A percentile compares a stretch with the other conserved stretches of the same genome.
These are phyloP conservation scores for Agrostemma githago DNA, from an alignment of 148 eudicot genomes.

Conservation along the genomic window DNA sequence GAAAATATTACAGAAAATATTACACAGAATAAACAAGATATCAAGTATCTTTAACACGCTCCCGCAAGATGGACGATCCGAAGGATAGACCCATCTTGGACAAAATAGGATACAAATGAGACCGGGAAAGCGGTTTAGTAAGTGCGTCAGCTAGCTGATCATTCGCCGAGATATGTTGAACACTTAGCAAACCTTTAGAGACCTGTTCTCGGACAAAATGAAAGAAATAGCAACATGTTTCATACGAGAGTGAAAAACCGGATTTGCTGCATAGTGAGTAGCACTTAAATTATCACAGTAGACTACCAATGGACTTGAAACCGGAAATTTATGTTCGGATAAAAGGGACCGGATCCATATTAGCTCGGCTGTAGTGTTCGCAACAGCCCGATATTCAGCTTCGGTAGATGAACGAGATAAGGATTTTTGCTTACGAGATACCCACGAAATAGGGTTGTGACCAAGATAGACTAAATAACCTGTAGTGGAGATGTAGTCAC, in stretches of 20 bases:
- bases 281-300: not conserved
- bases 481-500: conserved; percentile 12
- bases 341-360: not conserved
- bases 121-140: not conserved
- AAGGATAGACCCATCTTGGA: no score
- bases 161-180: not conserved
- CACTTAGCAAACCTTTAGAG: not conserved
- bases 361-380: not conserved
- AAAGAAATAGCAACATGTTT: not conserved
- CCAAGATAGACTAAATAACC: conserved; percentile 17
- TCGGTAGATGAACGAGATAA: conserved; percentile 6
- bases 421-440: not conserved
- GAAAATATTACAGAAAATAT: no score
- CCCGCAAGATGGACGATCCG: no score
- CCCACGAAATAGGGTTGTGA: conserved; percentile 11
- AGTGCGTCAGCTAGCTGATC: not conserved
- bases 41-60: no score
- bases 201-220: not conserved
- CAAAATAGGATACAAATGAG: no score
- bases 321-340: not conserved
- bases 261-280: not conserved
- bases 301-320: not conserved
- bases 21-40: no score
- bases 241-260: not conserved
- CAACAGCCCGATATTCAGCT: conserved; percentile 3